Evolutionary conservation across 148 eudicot genomes (phyloP).

Genomic region (Silene latifolia): DNA sequence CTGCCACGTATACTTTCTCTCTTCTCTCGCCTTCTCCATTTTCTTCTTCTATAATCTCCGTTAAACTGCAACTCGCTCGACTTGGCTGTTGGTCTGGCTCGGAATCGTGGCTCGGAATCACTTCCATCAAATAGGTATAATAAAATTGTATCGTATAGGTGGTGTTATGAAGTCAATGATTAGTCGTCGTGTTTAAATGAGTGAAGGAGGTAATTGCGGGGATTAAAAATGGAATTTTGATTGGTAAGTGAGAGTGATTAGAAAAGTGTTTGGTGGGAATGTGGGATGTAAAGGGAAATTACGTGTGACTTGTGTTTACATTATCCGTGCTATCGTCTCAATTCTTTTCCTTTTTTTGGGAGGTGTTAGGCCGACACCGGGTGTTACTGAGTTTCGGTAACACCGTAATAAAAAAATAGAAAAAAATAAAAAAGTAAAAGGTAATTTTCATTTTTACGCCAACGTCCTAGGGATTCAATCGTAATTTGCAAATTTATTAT

Average conservation of each 20-base stretch:
- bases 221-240: too few species aligned
- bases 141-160: too few species aligned
- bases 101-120: slow-evolving; percentile 27
- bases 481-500: too few species aligned
- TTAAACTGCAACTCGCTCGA: slow-evolving; percentile 10
- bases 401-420: too few species aligned
- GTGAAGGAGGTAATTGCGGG: not conserved
- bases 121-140: slow-evolving; percentile 22
- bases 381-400: too few species aligned
- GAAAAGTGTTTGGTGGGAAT: not conserved
- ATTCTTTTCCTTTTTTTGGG: too few species aligned
- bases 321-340: too few species aligned
- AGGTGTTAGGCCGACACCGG: too few species aligned
- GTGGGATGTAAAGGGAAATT: not conserved
- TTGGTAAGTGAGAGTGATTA: too few species aligned
- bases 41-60: slow-evolving; percentile 28
- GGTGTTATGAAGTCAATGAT: not conserved
- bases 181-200: not conserved
- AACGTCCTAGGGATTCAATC: too few species aligned
- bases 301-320: not conserved
- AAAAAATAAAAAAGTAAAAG: too few species aligned
- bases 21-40: slow-evolving; percentile 25
- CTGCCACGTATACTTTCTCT: slow-evolving; percentile 60
- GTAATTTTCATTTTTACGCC: too few species aligned
- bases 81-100: slow-evolving; percentile 26